phyloP scores from a whole-genome alignment of 2,329 filamentous ascomycete species.

The Diaporthe helianthi region DNA sequence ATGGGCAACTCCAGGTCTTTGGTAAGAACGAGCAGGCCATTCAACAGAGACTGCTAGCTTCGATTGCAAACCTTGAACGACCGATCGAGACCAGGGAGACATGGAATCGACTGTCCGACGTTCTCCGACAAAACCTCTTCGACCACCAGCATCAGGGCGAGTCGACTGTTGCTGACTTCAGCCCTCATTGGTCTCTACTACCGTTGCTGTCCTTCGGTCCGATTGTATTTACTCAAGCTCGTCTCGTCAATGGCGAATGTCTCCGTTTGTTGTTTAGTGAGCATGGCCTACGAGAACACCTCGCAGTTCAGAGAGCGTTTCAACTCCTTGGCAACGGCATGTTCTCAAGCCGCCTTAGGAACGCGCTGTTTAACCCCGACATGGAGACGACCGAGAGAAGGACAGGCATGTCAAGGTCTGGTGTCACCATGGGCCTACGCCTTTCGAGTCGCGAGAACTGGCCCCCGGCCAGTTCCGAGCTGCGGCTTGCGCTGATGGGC shows the following conservation, averaged over 20 bases:
- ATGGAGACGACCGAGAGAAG: conserved; percentile 79
- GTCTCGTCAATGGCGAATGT: conserved; percentile 78
- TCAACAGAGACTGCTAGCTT: conserved; percentile 54
- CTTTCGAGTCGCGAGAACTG: conserved; percentile 82
- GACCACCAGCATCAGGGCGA: conserved; percentile 22
- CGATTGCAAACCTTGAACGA: conserved; percentile 55
- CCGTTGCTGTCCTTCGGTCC: conserved; percentile 79
- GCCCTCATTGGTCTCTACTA: conserved; percentile 64
- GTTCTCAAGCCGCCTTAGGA: conserved; percentile 80
- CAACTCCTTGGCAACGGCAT: conserved; percentile 85
- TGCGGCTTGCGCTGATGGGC: conserved; percentile 88
- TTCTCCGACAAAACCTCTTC: conserved; percentile 51
- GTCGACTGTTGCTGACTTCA: conserved; percentile 43
- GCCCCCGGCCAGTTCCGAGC: conserved; percentile 92
- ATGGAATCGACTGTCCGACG: conserved; percentile 48
- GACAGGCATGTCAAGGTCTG: conserved; percentile 71
- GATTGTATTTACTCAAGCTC: conserved; percentile 75
- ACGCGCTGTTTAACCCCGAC: conserved; percentile 85
- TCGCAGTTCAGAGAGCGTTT: conserved; percentile 78
- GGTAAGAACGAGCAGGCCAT: conserved; percentile 40
- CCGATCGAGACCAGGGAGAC: conserved; percentile 40
- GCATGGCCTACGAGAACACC: conserved; percentile 74
- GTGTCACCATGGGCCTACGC: conserved; percentile 80
- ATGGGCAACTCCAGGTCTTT: conserved; percentile 7
- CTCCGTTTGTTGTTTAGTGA: conserved; percentile 77